Evolutionary conservation across 331 rosid genomes (phyloP).

Genomic region (Dryas integrifolia): DNA sequence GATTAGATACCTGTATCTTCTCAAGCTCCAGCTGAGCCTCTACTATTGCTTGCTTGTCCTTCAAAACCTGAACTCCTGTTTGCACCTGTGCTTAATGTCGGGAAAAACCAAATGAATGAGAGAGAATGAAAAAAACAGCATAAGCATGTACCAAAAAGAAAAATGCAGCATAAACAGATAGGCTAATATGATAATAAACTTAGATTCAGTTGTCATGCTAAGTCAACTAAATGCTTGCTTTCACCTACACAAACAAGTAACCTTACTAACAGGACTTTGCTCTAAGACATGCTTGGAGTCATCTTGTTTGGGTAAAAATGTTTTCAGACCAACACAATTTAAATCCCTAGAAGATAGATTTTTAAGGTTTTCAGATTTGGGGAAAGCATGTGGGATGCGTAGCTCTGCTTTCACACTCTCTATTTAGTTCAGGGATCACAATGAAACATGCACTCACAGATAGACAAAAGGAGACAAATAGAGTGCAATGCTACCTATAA

Average conservation of each 20-base stretch:
- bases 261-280: background rate
- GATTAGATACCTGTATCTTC: constrained; percentile 50
- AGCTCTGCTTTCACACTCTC: background rate
- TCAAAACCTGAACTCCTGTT: constrained; percentile 60
- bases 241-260: background rate
- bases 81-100: constrained; percentile 49
- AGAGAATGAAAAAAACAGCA: background rate
- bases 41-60: constrained; percentile 64
- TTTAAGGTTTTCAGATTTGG: background rate
- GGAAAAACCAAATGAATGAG: background rate
- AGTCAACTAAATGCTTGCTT: background rate
- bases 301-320: background rate
- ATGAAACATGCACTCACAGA: background rate
- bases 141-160: background rate
- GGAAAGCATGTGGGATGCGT: background rate
- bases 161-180: no score
- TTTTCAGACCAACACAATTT: background rate
- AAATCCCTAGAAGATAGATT: background rate
- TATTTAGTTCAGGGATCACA: background rate
- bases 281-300: background rate
- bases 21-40: constrained; percentile 65
- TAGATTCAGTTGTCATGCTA: no score
- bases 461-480: background rate
- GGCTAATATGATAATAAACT: background rate
- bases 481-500: background rate